A percentile compares a stretch with the other conserved stretches of the same genome.
phyloP scores from a whole-genome alignment of 2,329 filamentous ascomycete genomes.

The Microdochium bolleyi region DNA sequence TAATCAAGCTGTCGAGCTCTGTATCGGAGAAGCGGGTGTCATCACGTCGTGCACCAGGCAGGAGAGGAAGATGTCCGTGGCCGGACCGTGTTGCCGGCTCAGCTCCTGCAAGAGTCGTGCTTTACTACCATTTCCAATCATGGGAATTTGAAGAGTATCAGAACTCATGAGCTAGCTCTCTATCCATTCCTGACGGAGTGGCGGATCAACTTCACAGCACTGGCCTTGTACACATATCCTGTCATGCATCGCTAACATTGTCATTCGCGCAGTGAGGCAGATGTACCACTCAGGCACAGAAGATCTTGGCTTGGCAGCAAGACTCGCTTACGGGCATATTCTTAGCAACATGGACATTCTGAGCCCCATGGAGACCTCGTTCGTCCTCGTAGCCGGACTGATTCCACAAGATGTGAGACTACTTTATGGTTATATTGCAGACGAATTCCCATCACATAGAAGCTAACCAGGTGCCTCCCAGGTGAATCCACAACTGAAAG shows the following conservation, averaged over 20 bases:
- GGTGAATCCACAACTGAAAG: slow-evolving; percentile 45
- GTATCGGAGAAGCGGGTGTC: too few relatives aligned
- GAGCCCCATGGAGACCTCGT: slow-evolving; percentile 38
- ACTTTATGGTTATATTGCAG: not conserved
- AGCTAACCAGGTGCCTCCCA: slow-evolving; percentile 8
- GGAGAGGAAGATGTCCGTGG: too few relatives aligned
- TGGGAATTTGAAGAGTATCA: too few relatives aligned
- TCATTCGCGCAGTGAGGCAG: slow-evolving; percentile 21
- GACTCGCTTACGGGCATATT: slow-evolving; percentile 40
- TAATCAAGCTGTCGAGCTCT: not conserved
- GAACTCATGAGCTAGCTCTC: too few relatives aligned
- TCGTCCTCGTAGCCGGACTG: slow-evolving; percentile 39
- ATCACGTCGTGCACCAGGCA: not conserved
- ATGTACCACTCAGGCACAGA: slow-evolving; percentile 40
- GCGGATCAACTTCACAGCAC: too few relatives aligned
- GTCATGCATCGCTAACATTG: not conserved
- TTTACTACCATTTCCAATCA: too few relatives aligned
- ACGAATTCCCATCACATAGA: slow-evolving; percentile 1
- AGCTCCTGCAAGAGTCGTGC: too few relatives aligned
- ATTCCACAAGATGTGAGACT: slow-evolving; percentile 40
- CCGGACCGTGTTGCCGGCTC: too few relatives aligned
- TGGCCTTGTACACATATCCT: too few relatives aligned
- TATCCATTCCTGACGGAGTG: too few relatives aligned
- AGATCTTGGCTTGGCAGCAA: slow-evolving; percentile 37
- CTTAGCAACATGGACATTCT: slow-evolving; percentile 38